These are phyloP conservation scores for Malus hybrid DNA, from an alignment of 331 rosid genomes.

Conservation along the genomic window DNA sequence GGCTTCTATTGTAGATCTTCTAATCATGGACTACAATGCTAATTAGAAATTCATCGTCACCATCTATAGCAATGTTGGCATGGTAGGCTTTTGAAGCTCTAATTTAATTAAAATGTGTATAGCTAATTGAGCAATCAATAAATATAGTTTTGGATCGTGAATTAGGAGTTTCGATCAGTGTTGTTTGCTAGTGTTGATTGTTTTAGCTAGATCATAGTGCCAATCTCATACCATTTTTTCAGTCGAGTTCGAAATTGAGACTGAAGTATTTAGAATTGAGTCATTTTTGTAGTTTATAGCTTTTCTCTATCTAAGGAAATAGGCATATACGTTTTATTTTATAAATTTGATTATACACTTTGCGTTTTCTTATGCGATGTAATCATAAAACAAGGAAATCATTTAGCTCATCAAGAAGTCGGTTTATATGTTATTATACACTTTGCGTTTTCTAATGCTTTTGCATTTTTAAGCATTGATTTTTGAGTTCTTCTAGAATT, in stretches of 20 bases:
- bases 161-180: background rate
- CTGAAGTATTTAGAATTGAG: no score
- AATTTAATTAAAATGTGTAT: background rate
- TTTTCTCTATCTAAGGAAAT: background rate
- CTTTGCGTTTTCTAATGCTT: background rate
- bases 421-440: no score
- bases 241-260: background rate
- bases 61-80: constrained; percentile 66
- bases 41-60: constrained; percentile 75
- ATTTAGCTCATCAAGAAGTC: no score
- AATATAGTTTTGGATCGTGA: background rate
- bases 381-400: background rate
- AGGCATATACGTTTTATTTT: background rate
- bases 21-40: constrained; percentile 62
- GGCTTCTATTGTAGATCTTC: constrained; percentile 42
- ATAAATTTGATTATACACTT: background rate
- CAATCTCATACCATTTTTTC: no score
- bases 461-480: background rate
- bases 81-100: constrained; percentile 30
- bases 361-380: background rate
- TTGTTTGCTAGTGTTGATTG: background rate
- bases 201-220: background rate
- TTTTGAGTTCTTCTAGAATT: background rate
- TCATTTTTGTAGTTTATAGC: background rate
- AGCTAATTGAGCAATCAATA: background rate